These are phyloP conservation scores for Populus hybrid DNA, from an alignment of 441 rosid genomes.

Conservation along the genomic window DNA sequence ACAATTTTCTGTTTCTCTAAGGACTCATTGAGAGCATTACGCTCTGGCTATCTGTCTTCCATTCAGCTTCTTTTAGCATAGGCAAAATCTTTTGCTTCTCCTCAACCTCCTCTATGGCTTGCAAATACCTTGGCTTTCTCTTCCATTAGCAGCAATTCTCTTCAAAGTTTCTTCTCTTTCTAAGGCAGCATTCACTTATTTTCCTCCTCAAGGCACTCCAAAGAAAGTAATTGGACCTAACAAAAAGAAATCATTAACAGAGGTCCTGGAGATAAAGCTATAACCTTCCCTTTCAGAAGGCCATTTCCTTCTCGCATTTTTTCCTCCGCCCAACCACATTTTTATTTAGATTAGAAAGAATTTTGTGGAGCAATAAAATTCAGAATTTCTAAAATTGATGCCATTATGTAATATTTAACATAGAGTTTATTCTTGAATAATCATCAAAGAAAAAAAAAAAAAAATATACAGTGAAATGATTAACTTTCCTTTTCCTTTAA, in stretches of 20 bases:
- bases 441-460: neutral
- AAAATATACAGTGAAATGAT: neutral
- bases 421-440: constrained; percentile 3
- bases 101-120: constrained; percentile 62
- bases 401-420: neutral
- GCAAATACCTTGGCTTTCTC: constrained; percentile 61
- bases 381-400: neutral
- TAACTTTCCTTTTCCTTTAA: neutral
- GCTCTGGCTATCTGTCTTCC: constrained; percentile 73
- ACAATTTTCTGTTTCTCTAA: constrained; percentile 63
- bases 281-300: neutral
- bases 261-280: constrained; percentile 1
- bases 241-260: constrained; percentile 17
- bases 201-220: constrained; percentile 64
- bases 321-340: neutral
- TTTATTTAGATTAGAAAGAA: neutral
- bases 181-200: constrained; percentile 56
- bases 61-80: constrained; percentile 52
- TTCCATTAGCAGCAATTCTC: constrained; percentile 64
- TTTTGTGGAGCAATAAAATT: neutral
- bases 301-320: neutral
- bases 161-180: constrained; percentile 66
- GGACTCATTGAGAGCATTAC: constrained; percentile 55
- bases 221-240: constrained; percentile 67
- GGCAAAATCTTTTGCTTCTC: constrained; percentile 60